Base-by-base conservation (phyloP, 176 grass and related monocot genomes). In the Bromus sterilis region DNA sequence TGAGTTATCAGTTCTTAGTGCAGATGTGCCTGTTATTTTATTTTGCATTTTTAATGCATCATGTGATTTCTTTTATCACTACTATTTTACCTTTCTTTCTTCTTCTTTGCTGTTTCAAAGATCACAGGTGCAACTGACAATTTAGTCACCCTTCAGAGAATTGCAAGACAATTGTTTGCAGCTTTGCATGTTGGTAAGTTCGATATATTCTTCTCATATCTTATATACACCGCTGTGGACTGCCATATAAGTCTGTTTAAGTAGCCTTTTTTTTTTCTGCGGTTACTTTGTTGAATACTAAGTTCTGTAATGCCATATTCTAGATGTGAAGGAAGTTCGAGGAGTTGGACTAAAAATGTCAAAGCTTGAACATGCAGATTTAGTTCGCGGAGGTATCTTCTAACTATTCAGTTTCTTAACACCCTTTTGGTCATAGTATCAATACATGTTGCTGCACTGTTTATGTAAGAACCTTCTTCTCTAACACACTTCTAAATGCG, bases 251-350 rank as follows among this genome's bases (percentile, higher is more conserved):
- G 11, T 73, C 24, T 41, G 18, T 82, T 29, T 6, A 66, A 82
- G 25, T 70, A 63, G 55, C 33, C 25, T 55, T 41, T 33, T 69
- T 9, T 62, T 41, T 33, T 69, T 9, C 53, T 44, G 16, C 26
- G 7, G 75, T 81, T 71, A 53, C 31, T 40, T 20, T 76, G 34
- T 63, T 81, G 41, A 85, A 76, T 40, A 64, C 41, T 89, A 77
- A 85, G 39, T 64, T 77, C 30, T 49, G 9, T 32, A 61, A 77
- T 78, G 8, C 37, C 21, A 75, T 13, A 73, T 77, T 78, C 23
- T 72, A 98, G 95, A 94, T 89, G 90, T 93, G 65, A 98, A 93
- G 87, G 92, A 98, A 94, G 90, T 98, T 83, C 83, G 95, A 48
- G 95, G 95, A 77, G 81, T 98, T 84, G 95, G 95, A 18, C 84